These are phyloP conservation scores for Rosa hybrid DNA, from an alignment of 331 rosid species.

Conservation along the genomic window DNA sequence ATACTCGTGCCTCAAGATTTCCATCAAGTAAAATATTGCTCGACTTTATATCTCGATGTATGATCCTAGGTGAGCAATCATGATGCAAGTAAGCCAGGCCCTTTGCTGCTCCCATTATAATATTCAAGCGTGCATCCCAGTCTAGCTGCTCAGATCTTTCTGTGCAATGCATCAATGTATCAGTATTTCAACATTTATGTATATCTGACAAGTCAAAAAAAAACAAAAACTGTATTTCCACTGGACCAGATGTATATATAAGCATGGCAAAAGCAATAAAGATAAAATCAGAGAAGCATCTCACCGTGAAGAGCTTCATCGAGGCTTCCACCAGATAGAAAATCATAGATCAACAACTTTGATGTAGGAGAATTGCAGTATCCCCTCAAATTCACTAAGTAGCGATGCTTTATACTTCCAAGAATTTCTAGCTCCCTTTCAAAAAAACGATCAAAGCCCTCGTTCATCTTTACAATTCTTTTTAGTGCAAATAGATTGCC, in stretches of 20 bases:
- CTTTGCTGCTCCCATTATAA: slow-evolving; percentile 97
- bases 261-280: neutral
- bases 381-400: slow-evolving; percentile 96
- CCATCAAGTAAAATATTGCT: slow-evolving; percentile 97
- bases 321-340: slow-evolving; percentile 91
- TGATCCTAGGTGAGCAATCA: slow-evolving; percentile 97
- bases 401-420: slow-evolving; percentile 97
- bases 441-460: slow-evolving; percentile 95
- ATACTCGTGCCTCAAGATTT: slow-evolving; percentile 91
- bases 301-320: slow-evolving; percentile 98
- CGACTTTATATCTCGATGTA: slow-evolving; percentile 95
- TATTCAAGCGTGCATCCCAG: slow-evolving; percentile 97
- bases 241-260: neutral
- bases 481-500: slow-evolving; percentile 93
- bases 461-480: slow-evolving; percentile 86
- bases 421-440: slow-evolving; percentile 99
- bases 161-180: slow-evolving; percentile 38
- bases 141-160: slow-evolving; percentile 93
- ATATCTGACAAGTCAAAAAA: neutral
- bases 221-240: neutral
- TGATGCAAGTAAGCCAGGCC: slow-evolving; percentile 98
- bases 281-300: slow-evolving; percentile 24
- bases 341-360: slow-evolving; percentile 91
- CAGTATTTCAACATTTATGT: neutral
- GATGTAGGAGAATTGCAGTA: slow-evolving; percentile 99